phyloP scores from a whole-genome alignment of 2,329 filamentous ascomycete species.

The Rhynchosporium graminicola region DNA sequence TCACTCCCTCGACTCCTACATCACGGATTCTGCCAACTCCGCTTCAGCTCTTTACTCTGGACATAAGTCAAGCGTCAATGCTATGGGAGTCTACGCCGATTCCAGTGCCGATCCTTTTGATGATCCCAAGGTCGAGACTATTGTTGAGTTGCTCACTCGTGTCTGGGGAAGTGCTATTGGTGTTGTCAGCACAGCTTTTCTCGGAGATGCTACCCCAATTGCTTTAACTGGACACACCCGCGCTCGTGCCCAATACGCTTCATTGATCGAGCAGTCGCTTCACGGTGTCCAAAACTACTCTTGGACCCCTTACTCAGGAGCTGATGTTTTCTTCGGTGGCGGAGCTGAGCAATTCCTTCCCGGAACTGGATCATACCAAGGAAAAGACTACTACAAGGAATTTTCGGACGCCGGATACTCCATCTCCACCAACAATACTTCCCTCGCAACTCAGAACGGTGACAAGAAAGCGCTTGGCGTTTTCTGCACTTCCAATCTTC shows the following conservation, averaged over 20 bases:
- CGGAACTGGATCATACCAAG: slow-evolving; percentile 63
- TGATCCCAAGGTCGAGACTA: slow-evolving; percentile 84
- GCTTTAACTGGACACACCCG: slow-evolving; percentile 74
- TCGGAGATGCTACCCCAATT: slow-evolving; percentile 81
- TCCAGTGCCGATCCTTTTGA: slow-evolving; percentile 73
- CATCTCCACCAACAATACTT: slow-evolving; percentile 73
- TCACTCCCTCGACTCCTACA: slow-evolving; percentile 81
- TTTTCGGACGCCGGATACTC: slow-evolving; percentile 74
- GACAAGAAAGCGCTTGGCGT: slow-evolving; percentile 70
- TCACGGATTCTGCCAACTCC: slow-evolving; percentile 85
- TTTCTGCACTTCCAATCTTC: slow-evolving; percentile 73
- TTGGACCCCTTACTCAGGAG: slow-evolving; percentile 73
- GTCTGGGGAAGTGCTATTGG: slow-evolving; percentile 62
- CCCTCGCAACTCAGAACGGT: slow-evolving; percentile 59
- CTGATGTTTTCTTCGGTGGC: slow-evolving; percentile 80
- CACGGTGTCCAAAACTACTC: slow-evolving; percentile 78
- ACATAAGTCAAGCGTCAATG: slow-evolving; percentile 82
- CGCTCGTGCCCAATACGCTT: slow-evolving; percentile 66
- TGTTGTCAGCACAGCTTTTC: slow-evolving; percentile 76
- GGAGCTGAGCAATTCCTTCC: slow-evolving; percentile 80
- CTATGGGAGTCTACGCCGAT: slow-evolving; percentile 76
- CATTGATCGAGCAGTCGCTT: slow-evolving; percentile 74
- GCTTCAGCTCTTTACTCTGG: slow-evolving; percentile 80
- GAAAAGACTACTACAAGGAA: slow-evolving; percentile 75
- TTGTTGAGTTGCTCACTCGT: slow-evolving; percentile 75